phyloP scores from a whole-genome alignment of 768 basidiomycete species.

The Kockovaella imperatae region DNA sequence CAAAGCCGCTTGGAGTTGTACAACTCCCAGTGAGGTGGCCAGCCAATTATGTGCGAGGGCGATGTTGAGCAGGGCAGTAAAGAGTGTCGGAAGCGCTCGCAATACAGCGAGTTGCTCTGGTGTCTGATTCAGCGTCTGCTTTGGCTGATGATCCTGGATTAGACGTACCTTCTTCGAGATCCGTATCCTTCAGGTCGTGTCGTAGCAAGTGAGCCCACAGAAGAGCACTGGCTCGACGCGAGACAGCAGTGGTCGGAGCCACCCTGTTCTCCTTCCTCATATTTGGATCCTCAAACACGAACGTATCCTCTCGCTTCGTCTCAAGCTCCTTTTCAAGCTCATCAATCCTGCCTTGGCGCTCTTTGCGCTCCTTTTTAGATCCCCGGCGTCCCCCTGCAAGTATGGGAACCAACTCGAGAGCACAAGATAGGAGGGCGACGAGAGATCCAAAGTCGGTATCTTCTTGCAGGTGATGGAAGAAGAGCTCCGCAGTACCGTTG shows the following conservation, averaged over 20 bases:
- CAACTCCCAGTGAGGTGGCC: slow-evolving; percentile 62
- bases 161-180: slow-evolving; percentile 59
- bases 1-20: slow-evolving; percentile 75
- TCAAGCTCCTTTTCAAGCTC: slow-evolving; percentile 41
- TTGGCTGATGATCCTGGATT: slow-evolving; percentile 4
- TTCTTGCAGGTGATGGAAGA: slow-evolving; percentile 82
- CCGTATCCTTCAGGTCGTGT: slow-evolving; percentile 51
- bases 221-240: slow-evolving; percentile 57
- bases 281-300: slow-evolving; percentile 24
- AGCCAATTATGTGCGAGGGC: slow-evolving; percentile 85
- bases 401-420: slow-evolving; percentile 42
- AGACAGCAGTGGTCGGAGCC: slow-evolving; percentile 38
- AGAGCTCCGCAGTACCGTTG: slow-evolving; percentile 67
- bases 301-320: slow-evolving; percentile 29
- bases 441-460: slow-evolving; percentile 66
- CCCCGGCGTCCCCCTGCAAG: slow-evolving; percentile 32
- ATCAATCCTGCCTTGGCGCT: slow-evolving; percentile 36
- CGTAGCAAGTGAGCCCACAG: slow-evolving; percentile 81
- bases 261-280: slow-evolving; percentile 28
- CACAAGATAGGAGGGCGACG: slow-evolving; percentile 57
- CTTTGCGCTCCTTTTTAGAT: slow-evolving; percentile 43
- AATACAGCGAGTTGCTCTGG: slow-evolving; percentile 66
- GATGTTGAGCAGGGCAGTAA: slow-evolving; percentile 75
- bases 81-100: slow-evolving; percentile 61
- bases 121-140: slow-evolving; percentile 19